These are phyloP conservation scores for Tulasnella sp. DNA, from an alignment of 768 basidiomycete species.

Conservation along the genomic window DNA sequence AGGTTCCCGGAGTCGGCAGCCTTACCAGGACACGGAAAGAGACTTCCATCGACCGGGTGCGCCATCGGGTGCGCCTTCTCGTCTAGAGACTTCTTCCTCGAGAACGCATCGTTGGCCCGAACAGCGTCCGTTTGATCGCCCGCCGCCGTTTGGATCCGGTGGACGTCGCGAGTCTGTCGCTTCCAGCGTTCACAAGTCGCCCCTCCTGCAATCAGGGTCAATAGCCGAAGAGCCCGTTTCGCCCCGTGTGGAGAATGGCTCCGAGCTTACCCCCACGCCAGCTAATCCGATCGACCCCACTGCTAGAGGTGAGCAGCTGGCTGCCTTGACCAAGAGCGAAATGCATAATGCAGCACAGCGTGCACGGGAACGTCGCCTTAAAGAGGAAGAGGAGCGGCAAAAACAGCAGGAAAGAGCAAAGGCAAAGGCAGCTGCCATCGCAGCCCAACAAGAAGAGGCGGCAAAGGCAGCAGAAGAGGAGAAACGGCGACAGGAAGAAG, in stretches of 20 bases:
- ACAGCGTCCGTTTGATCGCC: not conserved
- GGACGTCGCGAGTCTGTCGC: constrained; percentile 7
- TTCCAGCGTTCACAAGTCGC: not conserved
- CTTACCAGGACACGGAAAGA: not conserved
- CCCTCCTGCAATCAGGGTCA: not conserved
- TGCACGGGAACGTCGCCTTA: constrained; percentile 74
- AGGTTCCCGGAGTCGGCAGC: not conserved
- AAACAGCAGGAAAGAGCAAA: constrained; percentile 78
- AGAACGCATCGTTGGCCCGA: not conserved
- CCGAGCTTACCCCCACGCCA: not conserved
- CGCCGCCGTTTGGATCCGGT: not conserved
- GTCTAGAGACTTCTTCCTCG: not conserved
- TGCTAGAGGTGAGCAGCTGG: constrained; percentile 37
- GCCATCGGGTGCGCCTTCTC: constrained; percentile 3
- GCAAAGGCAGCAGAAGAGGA: constrained; percentile 37
- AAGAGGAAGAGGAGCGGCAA: constrained; percentile 82
- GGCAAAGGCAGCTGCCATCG: constrained; percentile 59
- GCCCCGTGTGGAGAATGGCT: not conserved
- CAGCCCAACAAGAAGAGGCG: constrained; percentile 38
- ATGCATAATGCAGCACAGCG: constrained; percentile 88
- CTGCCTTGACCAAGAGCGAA: constrained; percentile 41
- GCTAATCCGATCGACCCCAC: not conserved
- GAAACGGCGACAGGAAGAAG: constrained; percentile 33
- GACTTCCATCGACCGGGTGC: not conserved
- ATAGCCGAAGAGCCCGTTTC: not conserved